Conservation (phyloP, 768 basidiomycete genomes). For the Psilocybe sp. region DNA sequence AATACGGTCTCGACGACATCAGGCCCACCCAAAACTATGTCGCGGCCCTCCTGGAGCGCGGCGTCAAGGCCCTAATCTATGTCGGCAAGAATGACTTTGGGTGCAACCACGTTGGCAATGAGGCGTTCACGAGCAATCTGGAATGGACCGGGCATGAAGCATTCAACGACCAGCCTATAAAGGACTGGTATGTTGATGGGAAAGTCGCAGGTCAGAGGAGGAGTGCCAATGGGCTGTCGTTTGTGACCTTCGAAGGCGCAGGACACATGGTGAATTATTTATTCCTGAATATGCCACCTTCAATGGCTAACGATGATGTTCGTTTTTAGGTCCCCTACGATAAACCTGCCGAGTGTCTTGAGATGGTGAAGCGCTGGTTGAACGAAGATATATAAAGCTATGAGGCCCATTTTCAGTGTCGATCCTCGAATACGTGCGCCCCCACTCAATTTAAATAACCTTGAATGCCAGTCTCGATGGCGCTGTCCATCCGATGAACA, state of each 20-base stretch:
- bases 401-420: too few relatives aligned
- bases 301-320: too few relatives aligned
- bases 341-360: constrained; percentile 12
- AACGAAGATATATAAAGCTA: neutral
- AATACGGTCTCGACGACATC: constrained; percentile 35
- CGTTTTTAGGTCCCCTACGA: constrained; percentile 11
- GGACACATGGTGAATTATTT: constrained; percentile 61
- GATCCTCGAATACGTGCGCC: too few relatives aligned
- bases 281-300: too few relatives aligned
- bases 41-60: constrained; percentile 71
- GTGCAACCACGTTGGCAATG: constrained; percentile 75
- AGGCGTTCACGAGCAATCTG: constrained; percentile 62
- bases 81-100: constrained; percentile 72
- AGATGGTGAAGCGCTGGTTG: constrained; percentile 15
- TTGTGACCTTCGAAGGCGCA: constrained; percentile 59
- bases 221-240: constrained; percentile 51
- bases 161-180: constrained; percentile 36
- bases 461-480: too few relatives aligned
- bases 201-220: constrained; percentile 33
- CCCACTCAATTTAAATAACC: too few relatives aligned
- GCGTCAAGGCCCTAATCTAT: constrained; percentile 66
- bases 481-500: too few relatives aligned
- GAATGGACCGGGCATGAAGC: constrained; percentile 64
- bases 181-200: constrained; percentile 58
- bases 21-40: constrained; percentile 55